These are phyloP conservation scores for Rhizopogon vinicolor DNA, from an alignment of 768 basidiomycete genomes.

Conservation along the genomic window DNA sequence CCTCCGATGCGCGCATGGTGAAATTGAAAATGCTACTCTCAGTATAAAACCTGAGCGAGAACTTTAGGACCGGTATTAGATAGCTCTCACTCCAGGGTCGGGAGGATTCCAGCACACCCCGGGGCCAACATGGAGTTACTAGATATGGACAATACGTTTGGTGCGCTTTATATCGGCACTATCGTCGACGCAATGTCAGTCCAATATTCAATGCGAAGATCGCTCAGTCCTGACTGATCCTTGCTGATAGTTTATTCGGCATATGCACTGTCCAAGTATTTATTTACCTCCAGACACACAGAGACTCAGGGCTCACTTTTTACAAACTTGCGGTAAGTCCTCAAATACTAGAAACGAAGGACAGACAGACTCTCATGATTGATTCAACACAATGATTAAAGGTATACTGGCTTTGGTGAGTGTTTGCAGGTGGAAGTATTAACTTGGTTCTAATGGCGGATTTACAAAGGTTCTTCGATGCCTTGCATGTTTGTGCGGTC, in stretches of 20 bases:
- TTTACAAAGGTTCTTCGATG: conserved; percentile 43
- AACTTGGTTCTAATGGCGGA: not conserved
- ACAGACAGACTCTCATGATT: not conserved
- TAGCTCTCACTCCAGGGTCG: not conserved
- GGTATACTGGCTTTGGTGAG: conserved; percentile 29
- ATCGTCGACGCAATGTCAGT: conserved; percentile 50
- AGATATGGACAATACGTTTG: conserved; percentile 42
- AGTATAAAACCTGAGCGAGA: too few species aligned
- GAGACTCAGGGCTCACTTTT: conserved; percentile 27
- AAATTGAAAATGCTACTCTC: too few species aligned
- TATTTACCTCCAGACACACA: conserved; percentile 40
- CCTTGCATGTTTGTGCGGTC: conserved; percentile 49
- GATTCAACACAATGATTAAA: conserved; percentile 23
- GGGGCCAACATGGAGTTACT: conserved; percentile 15
- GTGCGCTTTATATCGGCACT: conserved; percentile 50
- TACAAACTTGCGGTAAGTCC: conserved; percentile 33
- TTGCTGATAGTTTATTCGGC: conserved; percentile 47
- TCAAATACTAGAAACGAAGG: not conserved
- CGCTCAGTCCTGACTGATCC: not conserved
- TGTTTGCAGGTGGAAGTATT: conserved; percentile 12
- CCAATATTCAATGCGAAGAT: not conserved
- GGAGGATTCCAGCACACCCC: not conserved
- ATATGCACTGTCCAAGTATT: conserved; percentile 52
- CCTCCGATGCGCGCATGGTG: too few species aligned
- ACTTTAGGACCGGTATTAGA: too few species aligned